A percentile compares a stretch with the other conserved stretches of the same genome.
phyloP scores from a whole-genome alignment of 208 protist genomes.

The Leishmania aethiopica region DNA sequence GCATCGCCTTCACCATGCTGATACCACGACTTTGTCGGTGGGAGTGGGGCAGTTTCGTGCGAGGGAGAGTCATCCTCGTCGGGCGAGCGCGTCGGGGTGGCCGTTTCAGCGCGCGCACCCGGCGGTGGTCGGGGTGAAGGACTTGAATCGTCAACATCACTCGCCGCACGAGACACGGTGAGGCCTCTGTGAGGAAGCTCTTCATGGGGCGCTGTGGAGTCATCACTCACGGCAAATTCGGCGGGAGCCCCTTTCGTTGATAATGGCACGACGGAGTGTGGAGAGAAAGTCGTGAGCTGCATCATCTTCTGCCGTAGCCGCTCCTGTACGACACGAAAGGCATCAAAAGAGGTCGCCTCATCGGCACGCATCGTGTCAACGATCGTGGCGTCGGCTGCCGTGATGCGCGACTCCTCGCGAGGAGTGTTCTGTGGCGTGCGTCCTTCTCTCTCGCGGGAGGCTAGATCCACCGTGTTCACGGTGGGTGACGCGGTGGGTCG shows the following conservation, averaged over 20 bases:
- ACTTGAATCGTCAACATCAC: slow-evolving; percentile 8
- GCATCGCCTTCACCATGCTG: background rate
- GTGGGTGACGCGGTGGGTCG: background rate
- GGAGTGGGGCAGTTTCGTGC: background rate
- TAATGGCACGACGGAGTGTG: background rate
- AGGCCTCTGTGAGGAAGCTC: background rate
- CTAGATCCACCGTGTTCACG: background rate
- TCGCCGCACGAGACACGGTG: background rate
- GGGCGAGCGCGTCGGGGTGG: slow-evolving; percentile 7
- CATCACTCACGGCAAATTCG: background rate
- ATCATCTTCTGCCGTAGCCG: slow-evolving; percentile 61
- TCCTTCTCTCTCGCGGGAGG: no score
- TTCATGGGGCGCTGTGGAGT: background rate
- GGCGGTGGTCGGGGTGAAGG: slow-evolving; percentile 25
- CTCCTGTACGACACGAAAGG: slow-evolving; percentile 54
- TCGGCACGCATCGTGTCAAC: background rate
- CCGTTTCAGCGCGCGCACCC: slow-evolving; percentile 16
- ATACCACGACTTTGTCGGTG: background rate
- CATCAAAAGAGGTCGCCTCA: slow-evolving; percentile 40
- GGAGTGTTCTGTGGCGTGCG: background rate
- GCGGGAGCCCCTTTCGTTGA: background rate
- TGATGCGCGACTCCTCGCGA: no score
- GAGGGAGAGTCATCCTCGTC: background rate
- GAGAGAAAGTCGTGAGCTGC: slow-evolving; percentile 4
- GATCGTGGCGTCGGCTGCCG: background rate